Percentiles rank a stretch among this genome's conserved stretches.
phyloP scores from a whole-genome alignment of 768 basidiomycete genomes.

The Leucosporidium yakuticum region DNA sequence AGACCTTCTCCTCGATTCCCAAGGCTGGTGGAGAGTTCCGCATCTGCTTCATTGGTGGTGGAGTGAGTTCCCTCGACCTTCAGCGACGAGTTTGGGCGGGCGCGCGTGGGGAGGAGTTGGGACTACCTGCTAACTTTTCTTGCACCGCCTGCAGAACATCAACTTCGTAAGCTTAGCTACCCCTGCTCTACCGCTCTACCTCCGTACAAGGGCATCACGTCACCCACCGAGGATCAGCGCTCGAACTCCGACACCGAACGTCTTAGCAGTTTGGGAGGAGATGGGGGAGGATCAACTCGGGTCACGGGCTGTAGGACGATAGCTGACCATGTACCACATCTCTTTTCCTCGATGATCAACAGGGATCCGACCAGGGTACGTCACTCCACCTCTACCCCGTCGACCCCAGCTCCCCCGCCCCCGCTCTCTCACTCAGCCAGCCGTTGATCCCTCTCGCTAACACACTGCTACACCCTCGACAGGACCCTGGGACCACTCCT shows the following conservation, averaged over 20 bases:
- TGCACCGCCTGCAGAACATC: not conserved
- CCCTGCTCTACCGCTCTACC: not conserved
- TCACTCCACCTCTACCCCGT: too few relatives aligned
- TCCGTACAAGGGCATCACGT: not conserved
- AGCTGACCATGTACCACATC: not conserved
- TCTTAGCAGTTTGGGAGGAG: not conserved
- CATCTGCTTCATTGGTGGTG: not conserved
- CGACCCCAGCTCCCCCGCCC: too few relatives aligned
- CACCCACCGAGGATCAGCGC: not conserved
- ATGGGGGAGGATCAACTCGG: too few relatives aligned
- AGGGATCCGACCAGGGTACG: conserved; percentile 6
- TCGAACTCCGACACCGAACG: not conserved
- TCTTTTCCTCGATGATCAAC: too few relatives aligned
- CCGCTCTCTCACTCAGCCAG: too few relatives aligned
- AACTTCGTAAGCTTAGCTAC: not conserved
- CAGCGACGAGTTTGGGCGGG: too few relatives aligned
- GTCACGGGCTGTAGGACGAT: not conserved
- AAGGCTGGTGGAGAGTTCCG: not conserved
- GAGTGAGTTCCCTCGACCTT: too few relatives aligned
- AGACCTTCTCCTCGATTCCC: too few relatives aligned
- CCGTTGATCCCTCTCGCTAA: not conserved
- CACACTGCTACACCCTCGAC: not conserved
- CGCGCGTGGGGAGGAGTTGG: too few relatives aligned
- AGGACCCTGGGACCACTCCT: conserved; percentile 45
- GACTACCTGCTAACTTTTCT: too few relatives aligned